Percentiles rank a stretch among this genome's conserved stretches.
Conservation (phyloP, 129 eudicot genomes). For the Artemisia tridentata region DNA sequence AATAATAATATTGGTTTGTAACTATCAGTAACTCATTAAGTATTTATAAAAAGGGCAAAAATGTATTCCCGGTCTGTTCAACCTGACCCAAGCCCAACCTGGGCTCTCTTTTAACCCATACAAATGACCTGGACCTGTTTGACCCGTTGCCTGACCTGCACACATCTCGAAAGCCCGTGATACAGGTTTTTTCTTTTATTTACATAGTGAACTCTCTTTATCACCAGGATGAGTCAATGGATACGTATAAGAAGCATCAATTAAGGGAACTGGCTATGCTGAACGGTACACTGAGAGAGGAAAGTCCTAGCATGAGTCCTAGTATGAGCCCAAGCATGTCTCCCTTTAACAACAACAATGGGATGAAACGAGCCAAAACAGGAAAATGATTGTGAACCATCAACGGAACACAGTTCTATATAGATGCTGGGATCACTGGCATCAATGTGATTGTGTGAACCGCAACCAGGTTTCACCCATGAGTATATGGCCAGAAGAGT, state of each 20-base stretch:
- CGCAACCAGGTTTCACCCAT: slow-evolving; percentile 9
- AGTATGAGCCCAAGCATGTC: slow-evolving; percentile 87
- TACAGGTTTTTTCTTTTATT: no score
- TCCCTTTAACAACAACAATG: slow-evolving; percentile 62
- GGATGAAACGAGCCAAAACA: slow-evolving; percentile 91
- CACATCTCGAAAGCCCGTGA: no score
- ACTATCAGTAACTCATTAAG: no score
- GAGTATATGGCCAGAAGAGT: slow-evolving; percentile 16
- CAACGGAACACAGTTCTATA: slow-evolving; percentile 6
- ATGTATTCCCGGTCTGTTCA: no score
- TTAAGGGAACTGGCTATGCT: slow-evolving; percentile 83
- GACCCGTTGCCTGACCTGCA: neutral
- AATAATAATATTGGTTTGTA: no score
- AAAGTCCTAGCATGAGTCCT: slow-evolving; percentile 90
- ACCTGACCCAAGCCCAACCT: no score
- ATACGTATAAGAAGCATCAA: slow-evolving; percentile 77
- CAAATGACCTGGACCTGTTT: neutral
- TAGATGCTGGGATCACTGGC: slow-evolving; percentile 34
- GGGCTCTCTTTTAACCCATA: no score
- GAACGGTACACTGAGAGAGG: slow-evolving; percentile 82
- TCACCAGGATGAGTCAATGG: slow-evolving; percentile 78
- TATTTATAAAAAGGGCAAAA: no score
- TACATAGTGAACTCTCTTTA: neutral
- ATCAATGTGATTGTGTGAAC: slow-evolving; percentile 24
- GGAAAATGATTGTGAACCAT: slow-evolving; percentile 42